phyloP scores from a whole-genome alignment of 2,329 filamentous ascomycete genomes.

The Cladophialophora chaetospira region DNA sequence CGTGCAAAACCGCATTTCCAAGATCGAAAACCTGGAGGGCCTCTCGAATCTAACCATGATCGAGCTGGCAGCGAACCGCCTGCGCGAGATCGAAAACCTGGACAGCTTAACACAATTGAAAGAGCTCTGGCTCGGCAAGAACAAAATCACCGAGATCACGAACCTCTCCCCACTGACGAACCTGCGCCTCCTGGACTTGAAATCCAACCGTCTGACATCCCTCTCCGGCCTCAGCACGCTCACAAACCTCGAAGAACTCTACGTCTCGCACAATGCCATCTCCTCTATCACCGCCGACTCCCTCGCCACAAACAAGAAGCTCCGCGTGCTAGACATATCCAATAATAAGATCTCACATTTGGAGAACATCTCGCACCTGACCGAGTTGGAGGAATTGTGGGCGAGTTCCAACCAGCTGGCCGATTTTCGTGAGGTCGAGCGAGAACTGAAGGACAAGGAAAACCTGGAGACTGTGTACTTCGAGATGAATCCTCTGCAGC shows the following conservation, averaged over 20 bases:
- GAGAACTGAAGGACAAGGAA: slow-evolving; percentile 74
- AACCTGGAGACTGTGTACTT: slow-evolving; percentile 89
- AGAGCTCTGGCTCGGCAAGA: slow-evolving; percentile 92
- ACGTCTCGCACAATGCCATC: slow-evolving; percentile 93
- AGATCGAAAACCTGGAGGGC: slow-evolving; percentile 80
- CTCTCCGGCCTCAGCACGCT: slow-evolving; percentile 75
- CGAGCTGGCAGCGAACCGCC: slow-evolving; percentile 89
- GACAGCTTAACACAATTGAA: slow-evolving; percentile 76
- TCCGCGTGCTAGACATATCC: slow-evolving; percentile 83
- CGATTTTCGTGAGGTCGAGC: slow-evolving; percentile 80
- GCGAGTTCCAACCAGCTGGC: slow-evolving; percentile 82
- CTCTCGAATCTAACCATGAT: slow-evolving; percentile 76
- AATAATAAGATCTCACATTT: slow-evolving; percentile 81
- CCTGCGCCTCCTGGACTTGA: slow-evolving; percentile 86
- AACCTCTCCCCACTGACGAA: slow-evolving; percentile 73
- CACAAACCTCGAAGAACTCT: slow-evolving; percentile 82
- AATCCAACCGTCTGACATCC: slow-evolving; percentile 86
- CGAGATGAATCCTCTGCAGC: slow-evolving; percentile 89
- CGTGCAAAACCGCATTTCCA: slow-evolving; percentile 89
- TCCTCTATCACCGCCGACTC: slow-evolving; percentile 66
- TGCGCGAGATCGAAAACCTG: slow-evolving; percentile 84
- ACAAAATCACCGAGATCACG: slow-evolving; percentile 85
- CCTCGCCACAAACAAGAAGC: slow-evolving; percentile 64
- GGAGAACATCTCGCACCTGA: slow-evolving; percentile 67
- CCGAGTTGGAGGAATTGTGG: slow-evolving; percentile 86